Evolutionary conservation across 148 eudicot species (phyloP).

Genomic region (Dysphania ambrosioides): DNA sequence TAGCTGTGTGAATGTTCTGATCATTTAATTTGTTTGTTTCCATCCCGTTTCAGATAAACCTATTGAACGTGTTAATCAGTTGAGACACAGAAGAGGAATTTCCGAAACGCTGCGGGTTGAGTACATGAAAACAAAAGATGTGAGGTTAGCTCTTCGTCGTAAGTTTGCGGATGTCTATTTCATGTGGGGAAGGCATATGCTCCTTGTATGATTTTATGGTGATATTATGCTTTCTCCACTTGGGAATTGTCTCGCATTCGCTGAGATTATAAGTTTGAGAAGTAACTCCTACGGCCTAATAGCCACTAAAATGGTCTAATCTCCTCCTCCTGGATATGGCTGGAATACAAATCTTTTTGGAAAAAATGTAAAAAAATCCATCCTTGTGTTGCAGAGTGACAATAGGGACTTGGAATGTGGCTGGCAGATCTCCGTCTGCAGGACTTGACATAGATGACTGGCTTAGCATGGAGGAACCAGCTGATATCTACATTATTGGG

Average conservation of each 20-base stretch:
- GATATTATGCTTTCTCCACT: no score
- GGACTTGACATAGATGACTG: constrained; percentile 81
- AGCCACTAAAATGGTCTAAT: no score
- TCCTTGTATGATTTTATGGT: background rate
- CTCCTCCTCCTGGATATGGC: no score
- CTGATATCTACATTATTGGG: constrained; percentile 92
- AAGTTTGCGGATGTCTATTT: constrained; percentile 19
- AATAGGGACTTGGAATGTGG: constrained; percentile 90
- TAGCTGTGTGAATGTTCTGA: background rate
- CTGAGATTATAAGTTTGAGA: no score
- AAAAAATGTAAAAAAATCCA: no score
- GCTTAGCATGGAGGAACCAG: constrained; percentile 72
- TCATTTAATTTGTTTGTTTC: background rate
- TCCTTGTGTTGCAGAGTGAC: constrained; percentile 44
- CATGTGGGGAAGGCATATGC: background rate
- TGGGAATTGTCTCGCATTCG: background rate
- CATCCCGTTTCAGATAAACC: constrained; percentile 33
- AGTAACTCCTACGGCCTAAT: no score
- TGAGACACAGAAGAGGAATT: constrained; percentile 70
- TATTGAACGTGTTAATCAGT: constrained; percentile 21
- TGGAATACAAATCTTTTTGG: no score
- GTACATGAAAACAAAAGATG: constrained; percentile 74
- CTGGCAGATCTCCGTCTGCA: constrained; percentile 63
- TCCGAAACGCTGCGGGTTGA: constrained; percentile 68
- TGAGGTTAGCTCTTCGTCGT: constrained; percentile 57